Evolutionary conservation across 345 rosid genomes (phyloP), one percentile per base, ranked within the genome.

Genomic region (Abelmoschus esculentus): DNA sequence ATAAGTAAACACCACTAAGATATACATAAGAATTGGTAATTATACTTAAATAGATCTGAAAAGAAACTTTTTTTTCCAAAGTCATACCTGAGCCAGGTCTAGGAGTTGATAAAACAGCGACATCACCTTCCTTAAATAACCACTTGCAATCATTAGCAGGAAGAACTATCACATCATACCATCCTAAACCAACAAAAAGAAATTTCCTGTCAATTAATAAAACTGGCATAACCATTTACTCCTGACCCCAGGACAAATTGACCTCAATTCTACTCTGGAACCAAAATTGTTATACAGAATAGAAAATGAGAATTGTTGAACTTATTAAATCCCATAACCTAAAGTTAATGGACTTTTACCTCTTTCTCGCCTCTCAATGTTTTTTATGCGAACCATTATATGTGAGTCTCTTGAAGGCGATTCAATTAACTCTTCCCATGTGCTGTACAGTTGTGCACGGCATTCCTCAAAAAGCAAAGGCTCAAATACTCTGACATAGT

Each of bases 381-480:
- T 86, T 79, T 86, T 91, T 74, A 95, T 77, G 62, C 96, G 87
- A 74, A 95, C 97, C 76, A 80, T 80, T 75, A 85, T 72, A 72
- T 84, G 90, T 9, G 86, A 72, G 68, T 90, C 93, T 77, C 84
- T 77, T 5, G 87, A 68, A 75, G 72, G 54, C 64, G 93, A 80
- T 83, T 95, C 99, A 28, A 83, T 70, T 75, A 81, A 68, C 81
- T 95, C 97, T 83, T 95, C 99, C 99, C 96, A 95, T 15, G 97
- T 78, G 83, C 97, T 85, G 76, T 91, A 87, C 72, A 95, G 90
- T 68, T 95, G 98, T 38, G 99, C 99, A 70, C 99, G 97, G 70
- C 99, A 95, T 76, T 95, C 99, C 84, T 95, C 99, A 75, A 95
- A 95, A 79, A 95, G 99, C 79, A 95, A 75, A 70, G 99, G 99